A percentile compares a stretch with the other conserved stretches of the same genome.
Evolutionary conservation across 306 rosid genomes (phyloP).

Genomic region (Cucumis melo): DNA sequence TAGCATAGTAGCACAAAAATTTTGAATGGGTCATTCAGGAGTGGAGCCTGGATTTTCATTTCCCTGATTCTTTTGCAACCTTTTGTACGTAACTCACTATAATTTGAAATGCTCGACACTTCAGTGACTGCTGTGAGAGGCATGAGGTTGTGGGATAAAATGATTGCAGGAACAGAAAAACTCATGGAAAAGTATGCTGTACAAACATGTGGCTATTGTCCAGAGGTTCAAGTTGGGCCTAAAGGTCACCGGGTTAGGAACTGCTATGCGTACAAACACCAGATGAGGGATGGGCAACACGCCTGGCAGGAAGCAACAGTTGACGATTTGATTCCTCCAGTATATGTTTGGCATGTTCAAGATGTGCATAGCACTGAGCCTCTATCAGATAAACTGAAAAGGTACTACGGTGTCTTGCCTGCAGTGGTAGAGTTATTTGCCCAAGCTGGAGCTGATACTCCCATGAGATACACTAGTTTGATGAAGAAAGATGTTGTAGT

Average conservation of each 20-base stretch:
- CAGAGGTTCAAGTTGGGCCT: constrained; percentile 71
- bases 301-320: constrained; percentile 66
- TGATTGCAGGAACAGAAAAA: constrained; percentile 37
- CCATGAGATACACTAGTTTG: constrained; percentile 20
- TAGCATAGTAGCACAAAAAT: background rate
- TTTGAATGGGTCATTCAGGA: background rate
- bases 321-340: constrained; percentile 43
- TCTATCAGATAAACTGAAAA: constrained; percentile 38
- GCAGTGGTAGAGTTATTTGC: constrained; percentile 67
- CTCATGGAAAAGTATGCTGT: constrained; percentile 45
- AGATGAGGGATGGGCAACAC: constrained; percentile 80
- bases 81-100: background rate
- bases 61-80: background rate
- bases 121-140: constrained; percentile 43
- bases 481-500: constrained; percentile 53
- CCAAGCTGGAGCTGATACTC: constrained; percentile 37
- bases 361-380: constrained; percentile 26
- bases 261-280: constrained; percentile 63
- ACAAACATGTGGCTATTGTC: constrained; percentile 66
- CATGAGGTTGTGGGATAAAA: constrained; percentile 52
- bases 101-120: background rate
- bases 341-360: constrained; percentile 46
- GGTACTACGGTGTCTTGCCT: constrained; percentile 51
- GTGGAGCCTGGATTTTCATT: too few species aligned
- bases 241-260: constrained; percentile 58